Evolutionary conservation across 805 yeast species (phyloP), one percentile per base, ranked within the genome.

Genomic region (Candida corydali): DNA sequence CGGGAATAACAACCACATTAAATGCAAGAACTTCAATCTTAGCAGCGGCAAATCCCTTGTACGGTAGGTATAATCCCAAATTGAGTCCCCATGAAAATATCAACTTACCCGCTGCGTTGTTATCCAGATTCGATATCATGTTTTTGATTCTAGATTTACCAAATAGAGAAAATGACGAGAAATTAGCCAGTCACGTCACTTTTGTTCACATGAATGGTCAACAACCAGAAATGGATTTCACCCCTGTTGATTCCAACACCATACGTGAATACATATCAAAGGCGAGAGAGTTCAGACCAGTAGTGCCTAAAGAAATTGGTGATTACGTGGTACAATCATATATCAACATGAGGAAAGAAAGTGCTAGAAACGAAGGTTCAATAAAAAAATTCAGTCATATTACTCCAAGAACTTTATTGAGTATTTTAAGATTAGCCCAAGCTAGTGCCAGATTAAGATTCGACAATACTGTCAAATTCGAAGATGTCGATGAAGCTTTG

Each of bases 11-110:
- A 44, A 93, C 98, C 8, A 86, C 97, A 2, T 70, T 93, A 49
- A 93, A 93, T 57, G 98, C 98, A 6, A 77, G 98, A 58, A 78
- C 98, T 0, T 89, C 97, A 4, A 86, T 93, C 42, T 65, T 93
- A 45, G 98, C 98, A 0, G 98, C 98, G 20, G 98, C 98, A n/a
- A 93, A 93, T 66, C 98, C 98, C 14, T 68, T 89, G 25, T 89
- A 85, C 57, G 98, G 98, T 39, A 76, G 98, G 45, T 93, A 93
- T 64, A 91, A 93, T 61, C 85, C 96, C 25, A 75, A 78, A 44
- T 63, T 91, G 40, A 84, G 96, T 6, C 97, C 98, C 3, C 81
- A 88, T 45, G 96, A 93, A 53, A 93, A 93, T 62, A 91, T 93
- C 59, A 93, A 93, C 54, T 70, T 93, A 41, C 98, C 98, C 5